A percentile compares a stretch with the other conserved stretches of the same genome.
These are phyloP conservation scores for Blastobotrys proliferans DNA, from an alignment of 1,139 yeast genomes.

Conservation along the genomic window DNA sequence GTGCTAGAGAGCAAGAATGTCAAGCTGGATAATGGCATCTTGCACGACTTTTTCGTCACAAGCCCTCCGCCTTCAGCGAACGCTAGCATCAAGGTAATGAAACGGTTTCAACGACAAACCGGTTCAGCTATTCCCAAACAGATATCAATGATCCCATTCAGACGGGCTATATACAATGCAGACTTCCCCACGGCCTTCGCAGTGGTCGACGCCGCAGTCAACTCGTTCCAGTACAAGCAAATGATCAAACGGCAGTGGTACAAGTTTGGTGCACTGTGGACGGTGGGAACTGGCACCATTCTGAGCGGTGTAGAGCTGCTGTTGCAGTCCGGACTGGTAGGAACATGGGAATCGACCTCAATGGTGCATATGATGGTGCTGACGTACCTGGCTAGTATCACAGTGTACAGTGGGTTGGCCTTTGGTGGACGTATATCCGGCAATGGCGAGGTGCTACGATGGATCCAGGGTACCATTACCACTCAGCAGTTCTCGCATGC, in stretches of 20 bases:
- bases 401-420: slow-evolving; percentile 51
- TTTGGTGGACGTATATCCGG: slow-evolving; percentile 55
- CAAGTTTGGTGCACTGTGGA: slow-evolving; percentile 30
- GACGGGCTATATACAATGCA: slow-evolving; percentile 55
- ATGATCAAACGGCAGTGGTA: slow-evolving; percentile 25
- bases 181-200: slow-evolving; percentile 55
- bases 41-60: slow-evolving; percentile 25
- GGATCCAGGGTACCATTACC: slow-evolving; percentile 66
- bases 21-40: slow-evolving; percentile 16
- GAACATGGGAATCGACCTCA: slow-evolving; percentile 35
- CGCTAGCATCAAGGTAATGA: slow-evolving; percentile 23
- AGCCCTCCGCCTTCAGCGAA: slow-evolving; percentile 26
- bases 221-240: slow-evolving; percentile 36
- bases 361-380: slow-evolving; percentile 56
- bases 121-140: slow-evolving; percentile 38
- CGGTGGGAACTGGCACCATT: slow-evolving; percentile 35
- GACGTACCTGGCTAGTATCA: slow-evolving; percentile 59
- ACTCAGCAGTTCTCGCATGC: slow-evolving; percentile 63
- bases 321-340: slow-evolving; percentile 38
- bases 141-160: slow-evolving; percentile 57
- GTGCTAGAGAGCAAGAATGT: slow-evolving; percentile 21
- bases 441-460: slow-evolving; percentile 54
- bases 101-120: slow-evolving; percentile 22
- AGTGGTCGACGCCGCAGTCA: slow-evolving; percentile 59
- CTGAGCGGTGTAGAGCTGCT: slow-evolving; percentile 32